phyloP scores from a whole-genome alignment of 495 filamentous ascomycete genomes.

The Podospora australis region DNA sequence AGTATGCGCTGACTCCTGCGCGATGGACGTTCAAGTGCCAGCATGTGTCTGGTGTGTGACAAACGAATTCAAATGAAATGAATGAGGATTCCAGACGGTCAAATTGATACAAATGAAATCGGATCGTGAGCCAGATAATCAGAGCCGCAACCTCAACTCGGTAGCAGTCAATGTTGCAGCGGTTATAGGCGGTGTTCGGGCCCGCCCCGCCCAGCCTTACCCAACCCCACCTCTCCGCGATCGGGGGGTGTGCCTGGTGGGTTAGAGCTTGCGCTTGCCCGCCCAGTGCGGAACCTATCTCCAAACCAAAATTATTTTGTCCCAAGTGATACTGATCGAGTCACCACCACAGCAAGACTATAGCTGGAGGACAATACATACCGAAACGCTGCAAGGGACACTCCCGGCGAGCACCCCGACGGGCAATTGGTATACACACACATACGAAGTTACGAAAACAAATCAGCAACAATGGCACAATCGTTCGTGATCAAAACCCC shows the following conservation, averaged over 20 bases:
- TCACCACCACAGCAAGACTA: neutral
- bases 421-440: neutral
- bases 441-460: neutral
- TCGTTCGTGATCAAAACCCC: conserved; percentile 61
- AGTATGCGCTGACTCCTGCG: no score
- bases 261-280: neutral
- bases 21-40: no score
- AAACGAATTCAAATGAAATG: no score
- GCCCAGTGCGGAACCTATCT: neutral
- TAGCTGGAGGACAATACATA: neutral
- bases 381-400: neutral
- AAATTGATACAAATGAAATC: no score
- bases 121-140: no score
- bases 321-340: neutral
- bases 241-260: neutral
- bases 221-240: neutral
- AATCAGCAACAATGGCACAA: conserved; percentile 22
- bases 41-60: no score
- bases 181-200: neutral
- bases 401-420: neutral
- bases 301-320: neutral
- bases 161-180: neutral
- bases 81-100: no score
- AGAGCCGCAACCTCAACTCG: no score
- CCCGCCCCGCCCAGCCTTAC: neutral